phyloP scores from a whole-genome alignment of 208 protist species.

The Sergeia podlipaevii region DNA sequence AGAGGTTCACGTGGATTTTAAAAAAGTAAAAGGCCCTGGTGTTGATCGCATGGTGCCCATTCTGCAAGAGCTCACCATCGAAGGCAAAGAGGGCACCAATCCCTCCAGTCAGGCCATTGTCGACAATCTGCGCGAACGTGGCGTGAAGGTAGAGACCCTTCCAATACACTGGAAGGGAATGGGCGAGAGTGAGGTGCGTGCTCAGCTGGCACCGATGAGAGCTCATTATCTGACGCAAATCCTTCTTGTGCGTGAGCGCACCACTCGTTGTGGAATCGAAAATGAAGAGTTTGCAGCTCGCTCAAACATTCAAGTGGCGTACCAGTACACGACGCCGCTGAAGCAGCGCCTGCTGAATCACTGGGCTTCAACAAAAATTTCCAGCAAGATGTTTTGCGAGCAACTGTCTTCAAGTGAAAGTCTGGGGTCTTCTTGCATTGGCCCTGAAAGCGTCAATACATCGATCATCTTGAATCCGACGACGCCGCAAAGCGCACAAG shows the following conservation, averaged over 20 bases:
- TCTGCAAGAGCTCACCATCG: slow-evolving; percentile 4
- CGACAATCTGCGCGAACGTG: slow-evolving; percentile 12
- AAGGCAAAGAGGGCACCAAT: slow-evolving; percentile 5
- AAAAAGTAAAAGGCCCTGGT: slow-evolving; percentile 14
- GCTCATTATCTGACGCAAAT: slow-evolving; percentile 52
- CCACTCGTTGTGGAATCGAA: slow-evolving; percentile 27
- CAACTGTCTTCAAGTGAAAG: too few relatives aligned
- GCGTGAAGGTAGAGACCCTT: slow-evolving; percentile 9
- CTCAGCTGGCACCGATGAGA: slow-evolving; percentile 29
- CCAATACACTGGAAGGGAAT: slow-evolving; percentile 43
- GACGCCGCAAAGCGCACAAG: too few relatives aligned
- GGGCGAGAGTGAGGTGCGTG: slow-evolving; percentile 19
- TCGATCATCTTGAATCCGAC: too few relatives aligned
- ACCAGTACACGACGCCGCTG: slow-evolving; percentile 25
- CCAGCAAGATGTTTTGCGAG: too few relatives aligned
- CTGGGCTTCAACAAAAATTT: too few relatives aligned
- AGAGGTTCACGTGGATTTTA: slow-evolving; percentile 8
- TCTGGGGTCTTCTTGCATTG: too few relatives aligned
- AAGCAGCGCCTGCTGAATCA: slow-evolving; percentile 25
- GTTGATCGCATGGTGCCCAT: slow-evolving; percentile 34
- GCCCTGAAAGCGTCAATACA: too few relatives aligned
- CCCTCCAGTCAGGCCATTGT: slow-evolving; percentile 6
- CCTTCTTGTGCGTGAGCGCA: slow-evolving; percentile 43
- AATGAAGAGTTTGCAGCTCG: slow-evolving; percentile 30
- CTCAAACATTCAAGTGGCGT: slow-evolving; percentile 17